Evolutionary conservation across 2,329 filamentous ascomycete genomes (phyloP).

Genomic region (Colletotrichum shisoi): DNA sequence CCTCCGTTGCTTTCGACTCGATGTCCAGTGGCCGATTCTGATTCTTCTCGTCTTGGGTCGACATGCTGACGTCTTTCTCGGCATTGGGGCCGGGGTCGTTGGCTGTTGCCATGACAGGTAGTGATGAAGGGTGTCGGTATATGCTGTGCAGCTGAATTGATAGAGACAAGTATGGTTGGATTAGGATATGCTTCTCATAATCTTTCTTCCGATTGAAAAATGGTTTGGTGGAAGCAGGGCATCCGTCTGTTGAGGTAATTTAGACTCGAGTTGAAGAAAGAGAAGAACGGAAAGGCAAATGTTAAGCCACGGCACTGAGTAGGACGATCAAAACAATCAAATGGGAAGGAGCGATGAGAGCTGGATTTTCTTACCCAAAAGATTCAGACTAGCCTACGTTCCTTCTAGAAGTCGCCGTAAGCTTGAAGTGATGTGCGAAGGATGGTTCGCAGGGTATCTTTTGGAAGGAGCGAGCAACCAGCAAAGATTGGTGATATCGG

Average conservation of each 20-base stretch:
- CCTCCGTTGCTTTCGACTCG: slow-evolving; percentile 12
- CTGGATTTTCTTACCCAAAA: not conserved
- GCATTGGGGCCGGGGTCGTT: slow-evolving; percentile 16
- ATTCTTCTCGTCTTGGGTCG: slow-evolving; percentile 7
- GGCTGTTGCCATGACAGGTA: slow-evolving; percentile 25
- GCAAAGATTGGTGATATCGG: not conserved
- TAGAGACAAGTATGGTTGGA: not conserved
- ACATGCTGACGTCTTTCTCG: slow-evolving; percentile 27
- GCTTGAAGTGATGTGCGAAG: no score
- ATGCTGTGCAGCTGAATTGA: not conserved
- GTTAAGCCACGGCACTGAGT: not conserved
- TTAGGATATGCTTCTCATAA: not conserved
- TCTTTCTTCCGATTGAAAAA: not conserved
- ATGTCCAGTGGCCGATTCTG: slow-evolving; percentile 20
- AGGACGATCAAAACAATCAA: not conserved
- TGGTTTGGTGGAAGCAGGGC: not conserved
- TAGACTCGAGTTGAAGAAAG: not conserved
- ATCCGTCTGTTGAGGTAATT: not conserved
- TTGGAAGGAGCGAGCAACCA: not conserved
- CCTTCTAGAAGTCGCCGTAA: not conserved
- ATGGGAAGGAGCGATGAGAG: not conserved
- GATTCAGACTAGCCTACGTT: not conserved
- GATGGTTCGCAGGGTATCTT: not conserved
- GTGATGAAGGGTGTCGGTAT: not conserved
- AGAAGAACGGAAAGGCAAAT: not conserved